Base-by-base conservation (phyloP, 2,329 filamentous ascomycete species). In the Fusarium papillatum region DNA sequence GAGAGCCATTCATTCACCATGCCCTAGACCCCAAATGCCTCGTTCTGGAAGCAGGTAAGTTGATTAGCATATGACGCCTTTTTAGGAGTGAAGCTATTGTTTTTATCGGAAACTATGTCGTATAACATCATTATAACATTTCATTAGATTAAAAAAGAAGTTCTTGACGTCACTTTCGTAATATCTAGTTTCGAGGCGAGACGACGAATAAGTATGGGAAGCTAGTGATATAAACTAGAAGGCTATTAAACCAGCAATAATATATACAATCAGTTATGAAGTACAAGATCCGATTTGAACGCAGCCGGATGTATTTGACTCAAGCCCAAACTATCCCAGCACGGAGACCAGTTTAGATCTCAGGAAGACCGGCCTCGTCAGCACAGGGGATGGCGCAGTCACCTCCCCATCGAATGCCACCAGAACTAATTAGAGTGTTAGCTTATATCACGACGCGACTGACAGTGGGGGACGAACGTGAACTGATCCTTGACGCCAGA, bases 401-500 rank as follows among this genome's bases (percentile, higher is more conserved):
- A 17, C 63, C 63, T 29, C 63, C 63, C 63, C 63, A 66, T 41
- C 11, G 22, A 4, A 43, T 19, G 16, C 63, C 63, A 22, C 63
- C 63, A 26, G 31, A 38, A 3, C 57, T 60, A 39, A 22, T 17
- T 39, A 26, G 7, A 39, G 10, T 19, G 6, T 60, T 26, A 39
- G 55, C 24, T 39, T 16, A 16, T 39, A 26, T 36, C 31, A 38
- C 17, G 9, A 16, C 19, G 7, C 14, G n/a, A 26, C 17, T 17
- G 7, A 24, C 11, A 39, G 36, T 8, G 26, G 9, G 17, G 55
- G 5, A 60, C 57, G 5, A 38, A 60, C 57, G 34, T 13, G 41
- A 67, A 67, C 53, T 67, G 64, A 26, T 61, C 29, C 64, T 48
- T 61, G 64, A 67, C 53, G 7, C 64, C 53, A 29, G 64, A 67